phyloP scores from a whole-genome alignment of 208 protist genomes.

The Leishmania turanica region DNA sequence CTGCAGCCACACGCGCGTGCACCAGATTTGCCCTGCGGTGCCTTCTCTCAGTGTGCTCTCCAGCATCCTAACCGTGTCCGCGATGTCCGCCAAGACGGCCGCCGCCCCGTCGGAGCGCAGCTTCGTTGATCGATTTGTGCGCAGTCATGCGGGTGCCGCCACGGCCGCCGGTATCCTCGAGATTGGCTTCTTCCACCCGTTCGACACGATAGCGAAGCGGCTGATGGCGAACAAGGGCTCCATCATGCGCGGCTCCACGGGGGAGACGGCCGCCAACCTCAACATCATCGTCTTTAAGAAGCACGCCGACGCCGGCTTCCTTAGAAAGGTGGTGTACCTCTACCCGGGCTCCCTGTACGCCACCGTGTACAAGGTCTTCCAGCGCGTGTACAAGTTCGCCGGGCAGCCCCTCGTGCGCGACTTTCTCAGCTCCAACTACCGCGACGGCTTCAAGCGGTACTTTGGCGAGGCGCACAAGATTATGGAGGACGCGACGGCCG shows the following conservation, averaged over 20 bases:
- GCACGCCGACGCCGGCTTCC: conserved; percentile 52
- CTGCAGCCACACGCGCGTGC: neutral
- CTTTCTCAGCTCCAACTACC: conserved; percentile 48
- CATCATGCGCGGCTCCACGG: conserved; percentile 45
- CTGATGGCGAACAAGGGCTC: conserved; percentile 80
- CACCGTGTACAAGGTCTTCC: conserved; percentile 90
- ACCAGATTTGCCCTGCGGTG: neutral
- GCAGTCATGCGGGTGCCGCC: conserved; percentile 65
- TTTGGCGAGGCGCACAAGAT: conserved; percentile 69
- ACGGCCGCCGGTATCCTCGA: conserved; percentile 80
- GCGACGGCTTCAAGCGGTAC: conserved; percentile 41
- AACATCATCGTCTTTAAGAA: conserved; percentile 85
- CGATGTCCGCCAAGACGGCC: conserved; percentile 27
- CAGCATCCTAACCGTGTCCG: neutral
- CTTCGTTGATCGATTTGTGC: conserved; percentile 45
- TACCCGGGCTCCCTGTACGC: conserved; percentile 91
- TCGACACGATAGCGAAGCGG: conserved; percentile 91
- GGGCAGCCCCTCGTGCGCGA: conserved; percentile 90
- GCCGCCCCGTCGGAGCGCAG: conserved; percentile 30
- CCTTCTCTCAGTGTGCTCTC: neutral
- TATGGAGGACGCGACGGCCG: conserved; percentile 77
- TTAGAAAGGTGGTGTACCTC: conserved; percentile 80
- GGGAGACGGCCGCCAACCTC: conserved; percentile 55
- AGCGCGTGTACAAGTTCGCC: conserved; percentile 93
- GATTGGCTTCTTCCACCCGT: conserved; percentile 89